Evolutionary conservation across 352 stramenopile species (phyloP), one percentile per base, ranked within the genome.

Genomic region (Phytophthora palmivora): DNA sequence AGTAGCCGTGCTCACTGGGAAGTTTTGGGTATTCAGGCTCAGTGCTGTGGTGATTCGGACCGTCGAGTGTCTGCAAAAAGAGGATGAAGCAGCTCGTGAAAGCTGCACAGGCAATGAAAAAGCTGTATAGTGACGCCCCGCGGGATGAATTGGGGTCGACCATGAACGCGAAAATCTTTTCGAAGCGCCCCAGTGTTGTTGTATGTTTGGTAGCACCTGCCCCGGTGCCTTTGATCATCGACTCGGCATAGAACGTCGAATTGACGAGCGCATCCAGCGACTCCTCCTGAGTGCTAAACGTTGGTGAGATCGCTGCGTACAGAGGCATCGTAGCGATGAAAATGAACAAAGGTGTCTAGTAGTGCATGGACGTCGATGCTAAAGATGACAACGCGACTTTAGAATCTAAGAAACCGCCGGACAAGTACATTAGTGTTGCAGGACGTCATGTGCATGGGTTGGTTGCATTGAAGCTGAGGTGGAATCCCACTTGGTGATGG

Each of bases 61-160:
- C 83, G 49, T 91, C 81, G n/a, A 92, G 72, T 36, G 83, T 92
- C 53, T 88, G 75, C 8, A 92, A 38, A 39, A 91, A 89, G 45
- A 92, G 71, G 60, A 89, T 89, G 57, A 87, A 77, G 58, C 83
- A 92, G 59, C 79, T 89, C 34, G 72, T 72, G 39, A 92, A 87
- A 28, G 83, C 83, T 6, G 83, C 79, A 26, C 69, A 75, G 3
- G 72, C 78, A 65, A 92, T 92, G 58, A 91, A 76, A 49, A 87
- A 88, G 66, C 81, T 88, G 54, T 88, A 92, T 51, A 92, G 53
- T 37, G 81, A 79, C 24, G 80, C 79, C 4, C 54, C 65, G 16
- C 71, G 73, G 14, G 83, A 92, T 21, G 83, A 92, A 12, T 80
- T 82, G 9, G 81, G 83, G 49, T 91, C 81, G 15, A 88, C 81